Percentiles rank a stretch among this genome's conserved stretches.
Conservation (phyloP, 768 basidiomycete species). For the Candolleomyces aberdarensis region DNA sequence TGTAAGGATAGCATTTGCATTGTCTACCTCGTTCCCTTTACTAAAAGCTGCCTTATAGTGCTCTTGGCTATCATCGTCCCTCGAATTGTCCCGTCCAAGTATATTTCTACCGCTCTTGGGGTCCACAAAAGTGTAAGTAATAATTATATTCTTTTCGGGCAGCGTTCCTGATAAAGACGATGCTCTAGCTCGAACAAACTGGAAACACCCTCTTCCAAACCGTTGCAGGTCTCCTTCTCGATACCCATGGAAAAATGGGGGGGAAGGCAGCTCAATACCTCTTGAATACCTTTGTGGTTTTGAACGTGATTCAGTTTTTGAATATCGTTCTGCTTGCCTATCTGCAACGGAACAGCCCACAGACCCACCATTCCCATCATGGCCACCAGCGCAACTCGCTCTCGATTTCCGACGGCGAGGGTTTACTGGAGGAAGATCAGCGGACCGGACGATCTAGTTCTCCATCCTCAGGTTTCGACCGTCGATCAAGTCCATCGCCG, state of each 20-base stretch:
- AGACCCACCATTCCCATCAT: neutral
- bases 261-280: slow-evolving; percentile 47
- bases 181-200: slow-evolving; percentile 63
- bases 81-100: slow-evolving; percentile 64
- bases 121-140: slow-evolving; percentile 71
- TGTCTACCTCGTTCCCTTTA: neutral
- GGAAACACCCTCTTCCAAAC: slow-evolving; percentile 74
- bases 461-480: no score
- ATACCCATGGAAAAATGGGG: slow-evolving; percentile 31
- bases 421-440: neutral
- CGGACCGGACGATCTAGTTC: no score
- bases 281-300: slow-evolving; percentile 50
- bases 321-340: slow-evolving; percentile 47
- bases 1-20: slow-evolving; percentile 36
- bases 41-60: slow-evolving; percentile 36
- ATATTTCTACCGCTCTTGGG: slow-evolving; percentile 75
- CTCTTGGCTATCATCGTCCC: slow-evolving; percentile 75
- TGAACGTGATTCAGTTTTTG: slow-evolving; percentile 56
- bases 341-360: slow-evolving; percentile 43
- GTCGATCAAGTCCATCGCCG: no score
- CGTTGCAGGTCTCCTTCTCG: slow-evolving; percentile 65
- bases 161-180: neutral
- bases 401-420: neutral
- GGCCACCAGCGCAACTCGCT: slow-evolving; percentile 14
- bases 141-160: neutral